phyloP scores from a whole-genome alignment of 139 green algal species.

The Protoeuglena noctilucae region DNA sequence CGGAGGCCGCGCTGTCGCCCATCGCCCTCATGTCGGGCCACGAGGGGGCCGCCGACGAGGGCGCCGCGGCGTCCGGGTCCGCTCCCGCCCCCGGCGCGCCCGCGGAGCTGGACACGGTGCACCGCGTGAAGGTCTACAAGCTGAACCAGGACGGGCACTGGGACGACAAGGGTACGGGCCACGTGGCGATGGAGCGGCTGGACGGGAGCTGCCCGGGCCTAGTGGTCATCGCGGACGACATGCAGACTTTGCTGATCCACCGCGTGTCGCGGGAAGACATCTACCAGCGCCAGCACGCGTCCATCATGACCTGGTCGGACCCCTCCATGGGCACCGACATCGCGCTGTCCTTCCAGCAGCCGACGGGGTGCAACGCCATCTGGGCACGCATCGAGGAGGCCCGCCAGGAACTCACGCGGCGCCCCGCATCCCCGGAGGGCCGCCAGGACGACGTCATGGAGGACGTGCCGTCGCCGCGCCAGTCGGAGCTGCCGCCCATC shows the following conservation, averaged over 20 bases:
- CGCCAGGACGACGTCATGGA: conserved; percentile 7
- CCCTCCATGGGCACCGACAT: conserved; percentile 72
- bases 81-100: too few species aligned
- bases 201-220: conserved; percentile 34
- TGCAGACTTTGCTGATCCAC: conserved; percentile 69
- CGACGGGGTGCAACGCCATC: conserved; percentile 65
- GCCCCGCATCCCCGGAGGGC: too few species aligned
- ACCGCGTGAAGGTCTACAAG: conserved; percentile 83
- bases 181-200: conserved; percentile 50
- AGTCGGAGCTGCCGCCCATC: conserved; percentile 49
- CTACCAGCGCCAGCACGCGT: conserved; percentile 77
- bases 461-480: too few species aligned
- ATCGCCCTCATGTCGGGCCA: too few species aligned
- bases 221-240: conserved; percentile 76
- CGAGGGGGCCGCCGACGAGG: too few species aligned
- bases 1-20: too few species aligned
- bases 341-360: conserved; percentile 89
- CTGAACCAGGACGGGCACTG: conserved; percentile 71
- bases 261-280: conserved; percentile 57
- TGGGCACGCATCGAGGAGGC: conserved; percentile 39
- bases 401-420: too few species aligned
- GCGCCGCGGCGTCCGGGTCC: too few species aligned
- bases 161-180: conserved; percentile 88
- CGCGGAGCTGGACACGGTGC: conserved; percentile 20
- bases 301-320: conserved; percentile 96